phyloP scores from a whole-genome alignment of 495 filamentous ascomycete species.

The Penicillium coffeae region DNA sequence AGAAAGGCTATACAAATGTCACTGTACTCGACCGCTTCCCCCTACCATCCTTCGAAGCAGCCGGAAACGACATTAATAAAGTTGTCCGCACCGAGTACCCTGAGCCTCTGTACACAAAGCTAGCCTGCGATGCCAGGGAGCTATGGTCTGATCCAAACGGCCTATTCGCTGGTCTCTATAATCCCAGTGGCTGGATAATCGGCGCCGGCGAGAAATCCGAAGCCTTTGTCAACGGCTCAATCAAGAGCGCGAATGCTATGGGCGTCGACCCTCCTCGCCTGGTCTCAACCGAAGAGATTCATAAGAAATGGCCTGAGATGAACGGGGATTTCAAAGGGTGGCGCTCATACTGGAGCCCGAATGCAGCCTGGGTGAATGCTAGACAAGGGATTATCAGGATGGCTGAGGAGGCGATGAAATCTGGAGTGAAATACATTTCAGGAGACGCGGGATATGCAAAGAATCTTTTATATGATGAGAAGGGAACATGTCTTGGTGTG shows the following conservation, averaged over 20 bases:
- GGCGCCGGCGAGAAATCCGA: not conserved
- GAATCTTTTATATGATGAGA: not conserved
- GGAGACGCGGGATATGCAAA: not conserved
- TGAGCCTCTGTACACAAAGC: not conserved
- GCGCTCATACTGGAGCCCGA: constrained; percentile 1
- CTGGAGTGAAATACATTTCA: constrained; percentile 2
- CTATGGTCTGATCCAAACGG: not conserved
- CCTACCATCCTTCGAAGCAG: not conserved
- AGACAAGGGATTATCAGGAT: not conserved
- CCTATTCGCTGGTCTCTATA: not conserved
- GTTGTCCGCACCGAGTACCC: not conserved
- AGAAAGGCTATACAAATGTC: constrained; percentile 37
- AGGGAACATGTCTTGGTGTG: not conserved
- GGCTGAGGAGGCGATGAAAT: not conserved
- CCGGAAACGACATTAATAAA: constrained; percentile 1
- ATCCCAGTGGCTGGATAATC: constrained; percentile 1
- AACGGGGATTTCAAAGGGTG: not conserved
- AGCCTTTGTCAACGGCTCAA: not conserved
- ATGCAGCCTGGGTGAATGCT: not conserved
- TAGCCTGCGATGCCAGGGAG: not conserved
- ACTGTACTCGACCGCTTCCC: constrained; percentile 22
- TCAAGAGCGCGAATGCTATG: not conserved
- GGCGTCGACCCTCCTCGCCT: not conserved
- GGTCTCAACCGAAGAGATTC: not conserved
- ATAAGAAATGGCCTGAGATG: not conserved